Percentiles rank a stretch among this genome's conserved stretches.
Evolutionary conservation across 768 basidiomycete species (phyloP).

Genomic region (Tylopilus sp.): DNA sequence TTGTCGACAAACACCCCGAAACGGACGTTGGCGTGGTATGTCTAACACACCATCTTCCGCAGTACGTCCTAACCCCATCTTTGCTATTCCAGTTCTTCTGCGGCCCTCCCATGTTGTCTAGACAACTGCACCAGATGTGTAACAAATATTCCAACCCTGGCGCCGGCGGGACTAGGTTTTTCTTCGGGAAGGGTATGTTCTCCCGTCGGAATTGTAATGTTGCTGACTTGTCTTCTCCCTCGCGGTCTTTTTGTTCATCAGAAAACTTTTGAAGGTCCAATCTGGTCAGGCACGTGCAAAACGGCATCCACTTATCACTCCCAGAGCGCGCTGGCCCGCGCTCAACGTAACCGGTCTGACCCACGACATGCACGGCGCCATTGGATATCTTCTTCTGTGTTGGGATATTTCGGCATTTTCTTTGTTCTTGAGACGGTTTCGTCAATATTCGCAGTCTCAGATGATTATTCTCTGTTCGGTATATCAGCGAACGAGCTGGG

Average conservation of each 20-base stretch:
- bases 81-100: constrained; percentile 64
- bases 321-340: constrained; percentile 8
- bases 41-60: background rate
- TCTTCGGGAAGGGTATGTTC: constrained; percentile 80
- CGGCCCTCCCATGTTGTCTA: constrained; percentile 71
- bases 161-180: constrained; percentile 75
- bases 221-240: constrained; percentile 4
- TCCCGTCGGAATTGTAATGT: background rate
- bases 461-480: background rate
- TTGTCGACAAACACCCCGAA: constrained; percentile 79
- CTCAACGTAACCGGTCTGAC: too few relatives aligned
- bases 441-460: background rate
- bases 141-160: constrained; percentile 82
- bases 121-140: constrained; percentile 67
- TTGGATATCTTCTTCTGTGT: background rate
- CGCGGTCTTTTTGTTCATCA: constrained; percentile 1
- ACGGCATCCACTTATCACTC: too few relatives aligned
- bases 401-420: background rate
- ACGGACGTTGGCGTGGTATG: constrained; percentile 85
- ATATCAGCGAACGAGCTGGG: background rate
- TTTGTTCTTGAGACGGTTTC: background rate
- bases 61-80: background rate
- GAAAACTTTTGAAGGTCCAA: constrained; percentile 19
- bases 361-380: background rate
- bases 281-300: too few relatives aligned